These are phyloP conservation scores for Aspergillus nanangensis DNA, from an alignment of 495 filamentous ascomycete species.

Conservation along the genomic window DNA sequence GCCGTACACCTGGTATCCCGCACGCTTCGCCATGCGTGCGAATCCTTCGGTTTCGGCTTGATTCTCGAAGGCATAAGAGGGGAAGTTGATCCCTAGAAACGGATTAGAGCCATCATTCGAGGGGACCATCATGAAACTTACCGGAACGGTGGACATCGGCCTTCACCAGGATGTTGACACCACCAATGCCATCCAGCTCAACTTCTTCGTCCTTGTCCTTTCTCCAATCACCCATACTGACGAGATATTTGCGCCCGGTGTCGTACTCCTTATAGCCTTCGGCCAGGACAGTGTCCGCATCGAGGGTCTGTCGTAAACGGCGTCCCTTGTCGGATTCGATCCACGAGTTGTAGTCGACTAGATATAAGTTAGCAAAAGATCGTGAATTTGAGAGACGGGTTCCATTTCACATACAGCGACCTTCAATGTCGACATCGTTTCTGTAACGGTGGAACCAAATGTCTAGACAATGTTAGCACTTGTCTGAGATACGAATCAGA, in stretches of 20 bases:
- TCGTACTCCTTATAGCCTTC: conserved; percentile 95
- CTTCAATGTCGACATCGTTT: conserved; percentile 82
- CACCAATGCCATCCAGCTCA: conserved; percentile 90
- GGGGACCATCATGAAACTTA: conserved; percentile 30
- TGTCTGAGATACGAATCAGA: background rate
- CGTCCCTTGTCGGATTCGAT: conserved; percentile 84
- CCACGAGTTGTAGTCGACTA: conserved; percentile 99
- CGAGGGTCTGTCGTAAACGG: conserved; percentile 64
- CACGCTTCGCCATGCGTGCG: conserved; percentile 96
- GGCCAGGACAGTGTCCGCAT: conserved; percentile 75
- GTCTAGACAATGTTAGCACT: conserved; percentile 52
- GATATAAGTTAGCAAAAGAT: conserved; percentile 8
- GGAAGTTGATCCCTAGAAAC: conserved; percentile 85
- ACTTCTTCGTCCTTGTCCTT: conserved; percentile 87
- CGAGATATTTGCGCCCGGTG: conserved; percentile 84
- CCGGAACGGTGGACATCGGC: conserved; percentile 94
- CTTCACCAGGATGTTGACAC: conserved; percentile 96
- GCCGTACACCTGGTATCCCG: conserved; percentile 87
- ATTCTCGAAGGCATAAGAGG: conserved; percentile 95
- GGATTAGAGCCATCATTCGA: conserved; percentile 2
- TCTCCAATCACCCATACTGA: conserved; percentile 83
- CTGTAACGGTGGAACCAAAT: conserved; percentile 97
- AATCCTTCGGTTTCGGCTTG: conserved; percentile 99
- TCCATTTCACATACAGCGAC: conserved; percentile 65
- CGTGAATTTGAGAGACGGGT: conserved; percentile 1